Evolutionary conservation across 495 filamentous ascomycete species (phyloP), one percentile per base, ranked within the genome.

Genomic region (Podospora appendiculata): DNA sequence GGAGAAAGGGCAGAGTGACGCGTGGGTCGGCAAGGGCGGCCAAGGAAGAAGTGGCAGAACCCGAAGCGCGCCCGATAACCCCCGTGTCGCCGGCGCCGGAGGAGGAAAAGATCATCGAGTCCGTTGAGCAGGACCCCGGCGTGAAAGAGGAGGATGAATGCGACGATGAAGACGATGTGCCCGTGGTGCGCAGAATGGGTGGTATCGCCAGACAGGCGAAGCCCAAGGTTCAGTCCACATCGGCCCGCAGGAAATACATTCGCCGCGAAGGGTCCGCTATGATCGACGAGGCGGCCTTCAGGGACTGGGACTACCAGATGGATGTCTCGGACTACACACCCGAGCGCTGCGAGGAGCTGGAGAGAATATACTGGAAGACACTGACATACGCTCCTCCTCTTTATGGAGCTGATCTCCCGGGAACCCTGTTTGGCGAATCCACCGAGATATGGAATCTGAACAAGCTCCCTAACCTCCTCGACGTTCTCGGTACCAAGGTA

Each of bases 331-430:
- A 96, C 33, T 98, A 85, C 63, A 95, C 92, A 0, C 76, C 83
- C 0, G 92, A 97, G 64, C 77, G 93, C 54, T 96, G 93, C 62
- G 87, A 92, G 45, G 94, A 98, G 68, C 76, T 98, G 4, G 93
- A 98, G 70, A 83, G 86, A 25, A 82, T 82, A 48, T 98, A 98
- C 66, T 98, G 93, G 93, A 95, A 90, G 70, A 92, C 87, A 2
- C 76, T 98, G 50, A 96, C 90, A 46, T 97, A 89, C 70, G 94
- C 89, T 54, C 87, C 87, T 45, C 93, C 93, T 0, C 79, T 98
- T 69, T 98, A 98, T 59, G 93, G 94, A 34, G 93, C 94, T 8
- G 93, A 98, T 71, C 92, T 98, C 79, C 87, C 88, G 38, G 93
- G 93, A 19, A 94, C 90, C 4, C 77, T 98, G n/a, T 98, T 98